Conservation (phyloP, 2,329 filamentous ascomycete genomes). For the Paecilomyces variotii region DNA sequence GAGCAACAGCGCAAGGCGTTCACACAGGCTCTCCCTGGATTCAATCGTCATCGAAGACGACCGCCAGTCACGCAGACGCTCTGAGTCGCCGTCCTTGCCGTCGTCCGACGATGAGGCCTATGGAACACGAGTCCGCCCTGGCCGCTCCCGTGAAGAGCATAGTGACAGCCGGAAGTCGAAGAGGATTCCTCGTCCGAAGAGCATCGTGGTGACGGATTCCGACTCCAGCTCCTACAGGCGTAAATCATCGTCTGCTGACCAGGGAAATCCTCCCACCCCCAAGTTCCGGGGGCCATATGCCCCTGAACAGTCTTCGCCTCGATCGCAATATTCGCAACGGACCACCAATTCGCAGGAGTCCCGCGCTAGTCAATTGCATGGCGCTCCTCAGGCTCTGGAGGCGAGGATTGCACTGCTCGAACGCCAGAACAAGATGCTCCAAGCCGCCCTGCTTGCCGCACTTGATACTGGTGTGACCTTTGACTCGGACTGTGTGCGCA, state of each 20-base stretch:
- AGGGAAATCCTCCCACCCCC: neutral
- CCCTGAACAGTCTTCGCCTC: slow-evolving; percentile 15
- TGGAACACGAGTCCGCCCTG: slow-evolving; percentile 8
- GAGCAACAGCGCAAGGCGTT: neutral
- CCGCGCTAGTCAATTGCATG: slow-evolving; percentile 5
- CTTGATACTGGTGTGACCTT: slow-evolving; percentile 29
- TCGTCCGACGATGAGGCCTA: slow-evolving; percentile 35
- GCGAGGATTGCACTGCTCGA: slow-evolving; percentile 32
- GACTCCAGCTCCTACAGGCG: neutral
- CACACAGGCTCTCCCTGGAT: slow-evolving; percentile 14
- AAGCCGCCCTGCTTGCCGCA: slow-evolving; percentile 33
- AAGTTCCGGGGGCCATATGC: neutral
- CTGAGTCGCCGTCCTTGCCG: slow-evolving; percentile 26
- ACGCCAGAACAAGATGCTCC: slow-evolving; percentile 35
- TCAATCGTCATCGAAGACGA: slow-evolving; percentile 14
- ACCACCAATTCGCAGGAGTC: slow-evolving; percentile 14
- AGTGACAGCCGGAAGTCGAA: neutral
- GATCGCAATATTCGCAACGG: slow-evolving; percentile 16
- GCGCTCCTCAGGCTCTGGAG: slow-evolving; percentile 21
- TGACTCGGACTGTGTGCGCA: slow-evolving; percentile 17
- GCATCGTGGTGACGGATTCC: neutral
- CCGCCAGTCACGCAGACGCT: slow-evolving; percentile 8
- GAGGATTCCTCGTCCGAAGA: slow-evolving; percentile 2
- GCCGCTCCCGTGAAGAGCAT: slow-evolving; percentile 1
- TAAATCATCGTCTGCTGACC: neutral